These are phyloP conservation scores for Beauveria caledonica DNA, from an alignment of 2,329 filamentous ascomycete genomes.

Conservation along the genomic window DNA sequence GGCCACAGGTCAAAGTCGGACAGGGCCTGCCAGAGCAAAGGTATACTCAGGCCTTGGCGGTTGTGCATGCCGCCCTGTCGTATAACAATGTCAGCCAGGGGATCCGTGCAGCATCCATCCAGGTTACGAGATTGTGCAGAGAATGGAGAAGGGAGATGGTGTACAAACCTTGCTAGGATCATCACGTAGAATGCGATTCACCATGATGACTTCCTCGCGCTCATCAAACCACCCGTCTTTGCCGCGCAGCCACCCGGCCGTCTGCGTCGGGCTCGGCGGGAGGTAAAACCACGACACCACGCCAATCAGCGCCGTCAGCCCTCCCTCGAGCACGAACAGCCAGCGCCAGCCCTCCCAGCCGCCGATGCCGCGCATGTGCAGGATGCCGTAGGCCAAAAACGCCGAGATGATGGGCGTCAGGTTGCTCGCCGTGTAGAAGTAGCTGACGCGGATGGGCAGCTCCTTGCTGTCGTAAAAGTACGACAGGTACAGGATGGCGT, in stretches of 20 bases:
- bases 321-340: slow-evolving; percentile 47
- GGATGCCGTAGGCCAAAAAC: slow-evolving; percentile 30
- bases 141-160: too few relatives aligned
- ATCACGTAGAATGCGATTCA: slow-evolving; percentile 50
- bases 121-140: too few relatives aligned
- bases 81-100: neutral
- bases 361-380: slow-evolving; percentile 31
- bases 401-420: slow-evolving; percentile 31
- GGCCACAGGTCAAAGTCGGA: slow-evolving; percentile 43
- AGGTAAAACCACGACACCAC: slow-evolving; percentile 46
- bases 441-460: slow-evolving; percentile 30
- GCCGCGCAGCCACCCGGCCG: slow-evolving; percentile 41
- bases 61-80: slow-evolving; percentile 48
- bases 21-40: slow-evolving; percentile 42
- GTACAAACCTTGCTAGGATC: slow-evolving; percentile 41
- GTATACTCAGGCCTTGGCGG: slow-evolving; percentile 44
- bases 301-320: slow-evolving; percentile 39
- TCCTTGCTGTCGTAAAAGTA: slow-evolving; percentile 37
- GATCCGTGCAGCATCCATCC: too few relatives aligned
- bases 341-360: slow-evolving; percentile 36
- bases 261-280: slow-evolving; percentile 43
- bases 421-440: slow-evolving; percentile 34
- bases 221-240: slow-evolving; percentile 53
- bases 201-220: slow-evolving; percentile 50
- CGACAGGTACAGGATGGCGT: slow-evolving; percentile 33